A percentile compares a stretch with the other conserved stretches of the same genome.
Evolutionary conservation across 1,284 basidiomycete genomes (phyloP).

Genomic region (Malassezia pachydermatis): DNA sequence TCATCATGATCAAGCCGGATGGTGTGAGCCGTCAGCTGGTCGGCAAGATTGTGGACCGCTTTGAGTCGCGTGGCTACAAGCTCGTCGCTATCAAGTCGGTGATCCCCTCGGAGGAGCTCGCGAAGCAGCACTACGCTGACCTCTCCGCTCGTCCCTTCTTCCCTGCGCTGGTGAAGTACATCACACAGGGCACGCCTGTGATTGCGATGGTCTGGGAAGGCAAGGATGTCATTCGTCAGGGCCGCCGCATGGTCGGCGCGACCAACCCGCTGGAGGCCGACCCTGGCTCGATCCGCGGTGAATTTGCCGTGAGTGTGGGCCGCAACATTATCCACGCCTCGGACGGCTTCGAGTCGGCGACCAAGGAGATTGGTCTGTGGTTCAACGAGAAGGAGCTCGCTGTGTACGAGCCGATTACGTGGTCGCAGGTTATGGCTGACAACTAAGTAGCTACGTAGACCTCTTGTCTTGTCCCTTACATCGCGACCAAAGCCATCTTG

Average conservation of each 20-base stretch:
- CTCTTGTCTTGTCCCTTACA: background rate
- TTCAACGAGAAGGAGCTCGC: conserved; percentile 50
- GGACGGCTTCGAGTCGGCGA: conserved; percentile 51
- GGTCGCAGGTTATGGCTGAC: conserved; percentile 33
- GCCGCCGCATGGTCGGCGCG: conserved; percentile 40
- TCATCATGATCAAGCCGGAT: conserved; percentile 49
- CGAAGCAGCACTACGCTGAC: conserved; percentile 41
- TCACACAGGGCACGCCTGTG: conserved; percentile 40
- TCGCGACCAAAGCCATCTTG: conserved; percentile 70
- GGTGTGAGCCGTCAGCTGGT: conserved; percentile 44
- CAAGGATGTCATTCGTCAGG: conserved; percentile 45
- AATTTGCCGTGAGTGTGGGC: conserved; percentile 41
- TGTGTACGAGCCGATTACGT: conserved; percentile 50
- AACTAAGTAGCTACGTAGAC: conserved; percentile 24
- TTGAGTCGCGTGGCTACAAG: conserved; percentile 45
- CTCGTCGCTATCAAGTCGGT: conserved; percentile 45
- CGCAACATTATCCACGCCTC: conserved; percentile 52
- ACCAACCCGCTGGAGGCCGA: conserved; percentile 38
- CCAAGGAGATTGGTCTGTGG: conserved; percentile 52
- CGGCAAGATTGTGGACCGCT: conserved; percentile 45
- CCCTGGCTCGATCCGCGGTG: conserved; percentile 38
- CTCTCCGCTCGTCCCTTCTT: conserved; percentile 39
- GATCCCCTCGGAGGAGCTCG: conserved; percentile 37
- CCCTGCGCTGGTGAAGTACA: conserved; percentile 32
- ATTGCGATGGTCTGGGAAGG: conserved; percentile 45